Base-by-base conservation (phyloP, 129 eudicot species). In the Helichrysum umbraculigerum region DNA sequence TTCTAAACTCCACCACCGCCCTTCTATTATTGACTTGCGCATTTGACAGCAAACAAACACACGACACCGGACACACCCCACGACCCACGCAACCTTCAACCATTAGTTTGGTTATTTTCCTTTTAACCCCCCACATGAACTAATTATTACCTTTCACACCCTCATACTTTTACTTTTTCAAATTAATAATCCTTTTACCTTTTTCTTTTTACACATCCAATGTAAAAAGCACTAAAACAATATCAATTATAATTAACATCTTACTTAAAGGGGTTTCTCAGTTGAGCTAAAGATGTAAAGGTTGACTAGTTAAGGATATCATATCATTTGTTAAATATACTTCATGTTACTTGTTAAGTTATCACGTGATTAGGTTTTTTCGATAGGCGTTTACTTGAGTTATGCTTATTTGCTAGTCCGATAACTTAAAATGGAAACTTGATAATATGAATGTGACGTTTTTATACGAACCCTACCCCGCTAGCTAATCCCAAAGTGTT, bases 11-110 rank as follows among this genome's bases (percentile, higher is more conserved):
- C 52, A 14, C 71, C 70, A 37, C 21, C 74, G 62, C 62, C 62
- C 57, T 44, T 42, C 73, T 58, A 78, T 78, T 14, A 78, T 78
- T 78, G 81, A 9, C 62, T 6, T 19, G 62, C 19, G 63, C 25
- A 19, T 9, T 14, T 59, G 76, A 60, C 71, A 78, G 81, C 76
- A 70, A 70, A 70, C 69, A 41, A 59, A 78, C 68, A 57, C 81
- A 57, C 75, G 47, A 68, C 35, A 68, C 35, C 51, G 62, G 62
- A 57, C 62, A 19, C 62, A 19, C 62, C 62, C 62, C 62, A 57
- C 62, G 62, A 14, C 29, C 62, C 62, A 57, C 62, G 62, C 62
- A 57, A 57, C 62, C 62, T 57, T 4, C 62, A 57, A 14, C 62
- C 11, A 57, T 19, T 16, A 21, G 62, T 20, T 19, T 21, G 4